These are phyloP conservation scores for Fusarium pseudocircinatum DNA, from an alignment of 2,329 filamentous ascomycete genomes.

Conservation along the genomic window DNA sequence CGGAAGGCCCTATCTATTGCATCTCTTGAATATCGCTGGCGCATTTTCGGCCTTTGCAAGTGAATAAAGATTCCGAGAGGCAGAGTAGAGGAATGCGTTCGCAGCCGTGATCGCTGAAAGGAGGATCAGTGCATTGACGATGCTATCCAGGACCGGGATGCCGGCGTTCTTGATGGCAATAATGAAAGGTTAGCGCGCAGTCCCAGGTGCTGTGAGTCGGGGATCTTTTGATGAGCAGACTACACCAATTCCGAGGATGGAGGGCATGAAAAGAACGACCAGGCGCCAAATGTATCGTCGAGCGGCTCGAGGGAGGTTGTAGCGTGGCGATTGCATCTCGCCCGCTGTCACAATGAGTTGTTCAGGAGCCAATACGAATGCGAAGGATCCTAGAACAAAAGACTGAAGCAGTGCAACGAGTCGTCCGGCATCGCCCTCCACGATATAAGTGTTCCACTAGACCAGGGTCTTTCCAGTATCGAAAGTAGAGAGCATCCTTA, in stretches of 20 bases:
- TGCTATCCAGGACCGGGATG: background rate
- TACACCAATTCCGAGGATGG: background rate
- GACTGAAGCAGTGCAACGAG: slow-evolving; percentile 56
- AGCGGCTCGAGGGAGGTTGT: slow-evolving; percentile 40
- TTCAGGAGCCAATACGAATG: slow-evolving; percentile 41
- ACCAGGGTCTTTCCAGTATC: background rate
- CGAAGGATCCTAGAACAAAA: slow-evolving; percentile 43
- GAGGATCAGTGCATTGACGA: background rate
- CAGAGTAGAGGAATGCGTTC: background rate
- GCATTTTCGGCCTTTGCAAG: background rate
- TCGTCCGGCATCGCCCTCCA: background rate
- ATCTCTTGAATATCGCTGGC: background rate
- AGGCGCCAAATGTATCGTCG: slow-evolving; percentile 42
- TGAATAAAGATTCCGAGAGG: background rate
- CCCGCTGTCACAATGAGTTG: slow-evolving; percentile 42
- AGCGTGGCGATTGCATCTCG: slow-evolving; percentile 44
- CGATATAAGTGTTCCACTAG: background rate
- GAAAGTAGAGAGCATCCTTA: background rate
- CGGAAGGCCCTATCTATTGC: background rate
- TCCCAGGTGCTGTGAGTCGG: background rate
- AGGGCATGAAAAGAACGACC: slow-evolving; percentile 54
- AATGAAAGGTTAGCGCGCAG: background rate
- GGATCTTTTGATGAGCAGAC: background rate
- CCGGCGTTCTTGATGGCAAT: background rate
- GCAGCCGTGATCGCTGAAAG: background rate